Conservation (phyloP, 73 alveolate genomes). For the Blepharisma japonicum region DNA sequence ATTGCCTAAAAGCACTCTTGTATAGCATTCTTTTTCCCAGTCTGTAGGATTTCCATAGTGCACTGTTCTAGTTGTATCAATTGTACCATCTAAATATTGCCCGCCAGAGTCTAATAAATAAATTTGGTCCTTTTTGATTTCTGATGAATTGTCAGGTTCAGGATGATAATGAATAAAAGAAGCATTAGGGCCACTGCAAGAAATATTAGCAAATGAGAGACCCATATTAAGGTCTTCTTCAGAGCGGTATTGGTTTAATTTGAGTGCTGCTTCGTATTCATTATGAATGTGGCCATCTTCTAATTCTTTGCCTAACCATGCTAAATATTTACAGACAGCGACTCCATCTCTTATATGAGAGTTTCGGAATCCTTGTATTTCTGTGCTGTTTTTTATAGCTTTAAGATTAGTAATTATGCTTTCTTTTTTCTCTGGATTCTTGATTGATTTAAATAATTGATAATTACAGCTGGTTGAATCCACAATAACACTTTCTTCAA, state of each 20-base stretch:
- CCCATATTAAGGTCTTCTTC: conserved; percentile 42
- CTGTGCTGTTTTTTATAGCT: conserved; percentile 79
- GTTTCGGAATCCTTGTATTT: conserved; percentile 82
- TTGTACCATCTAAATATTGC: conserved; percentile 98
- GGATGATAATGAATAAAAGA: conserved; percentile 97
- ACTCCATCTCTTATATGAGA: conserved; percentile 90
- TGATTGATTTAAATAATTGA: neutral
- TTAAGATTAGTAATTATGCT: conserved; percentile 64
- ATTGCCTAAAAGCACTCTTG: conserved; percentile 93
- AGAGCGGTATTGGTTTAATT: conserved; percentile 21
- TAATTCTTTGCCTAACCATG: conserved; percentile 90
- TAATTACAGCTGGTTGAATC: conserved; percentile 34
- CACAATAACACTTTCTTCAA: conserved; percentile 34
- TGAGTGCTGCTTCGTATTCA: conserved; percentile 47
- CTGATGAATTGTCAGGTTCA: conserved; percentile 59
- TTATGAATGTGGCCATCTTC: conserved; percentile 31
- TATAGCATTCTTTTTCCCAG: conserved; percentile 77
- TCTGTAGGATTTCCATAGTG: conserved; percentile 88
- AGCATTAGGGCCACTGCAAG: conserved; percentile 95
- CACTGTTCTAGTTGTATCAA: conserved; percentile 97
- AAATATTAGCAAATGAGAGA: conserved; percentile 91
- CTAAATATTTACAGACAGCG: conserved; percentile 78
- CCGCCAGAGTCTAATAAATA: conserved; percentile 97
- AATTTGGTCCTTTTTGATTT: conserved; percentile 61
- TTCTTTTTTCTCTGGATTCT: neutral